Evolutionary conservation across 2,329 filamentous ascomycete genomes (phyloP), one percentile per base, ranked within the genome.

Genomic region (Colletotrichum nymphaeae): DNA sequence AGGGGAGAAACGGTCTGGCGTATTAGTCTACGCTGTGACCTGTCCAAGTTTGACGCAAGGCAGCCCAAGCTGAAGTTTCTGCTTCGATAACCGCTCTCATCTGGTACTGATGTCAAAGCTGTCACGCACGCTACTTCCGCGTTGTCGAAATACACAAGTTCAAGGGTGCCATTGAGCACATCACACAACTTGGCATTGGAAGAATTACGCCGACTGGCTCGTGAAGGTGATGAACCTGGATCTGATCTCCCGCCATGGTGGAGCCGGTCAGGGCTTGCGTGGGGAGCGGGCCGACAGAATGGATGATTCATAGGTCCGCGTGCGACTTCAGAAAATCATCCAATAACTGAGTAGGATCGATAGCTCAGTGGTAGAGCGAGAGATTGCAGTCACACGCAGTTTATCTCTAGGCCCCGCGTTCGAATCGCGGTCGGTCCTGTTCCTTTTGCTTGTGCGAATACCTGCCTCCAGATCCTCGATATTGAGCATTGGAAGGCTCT

Each of bases 301-400:
- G 16, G 16, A 4, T 1, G 1, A 16, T 7, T 3, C 53, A 28
- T 28, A 28, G 26, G 5, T 5, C 26, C 26, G 26, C 26, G 4
- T 4, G 26, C 26, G 4, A 26, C 4, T 4, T 4, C 3, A 4
- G 4, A 28, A 14, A 3, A 8, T 0, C 8, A 30, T n/a, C 22
- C 19, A 57, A 19, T 16, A 12, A 30, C 16, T 19, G 28, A 28
- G 42, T 28, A 16, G 71, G 71, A 73, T 73, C 71, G 71, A 73
- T 73, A 73, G 71, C 71, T 73, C 71, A 73, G 71, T 73, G 71
- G 71, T 73, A 73, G 71, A 73, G 71, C 67, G 71, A 73, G 67
- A 73, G 71, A 73, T 73, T 73, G 71, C 71, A 73, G 71, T 57
- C 3, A 0, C 14, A 37, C 62, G 62, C 71, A 71, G 30, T 49